Evolutionary conservation across 345 rosid species (phyloP), one percentile per base, ranked within the genome.

Genomic region (Syzygium aqueum): DNA sequence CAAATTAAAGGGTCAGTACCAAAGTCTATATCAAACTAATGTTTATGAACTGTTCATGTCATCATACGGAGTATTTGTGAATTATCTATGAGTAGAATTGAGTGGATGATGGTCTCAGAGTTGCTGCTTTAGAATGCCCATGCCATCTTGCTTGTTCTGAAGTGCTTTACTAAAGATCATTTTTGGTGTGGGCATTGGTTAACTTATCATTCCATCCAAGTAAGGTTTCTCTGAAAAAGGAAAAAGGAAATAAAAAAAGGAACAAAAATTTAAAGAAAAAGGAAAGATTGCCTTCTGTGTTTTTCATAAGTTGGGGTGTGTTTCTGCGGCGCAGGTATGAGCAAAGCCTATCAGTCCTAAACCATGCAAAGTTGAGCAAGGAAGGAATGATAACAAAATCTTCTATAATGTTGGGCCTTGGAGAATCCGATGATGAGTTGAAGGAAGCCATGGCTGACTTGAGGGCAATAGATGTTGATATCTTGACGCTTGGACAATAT

Each of bases 401-500:
- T 54, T 98, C 99, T 54, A 93, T 98, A 91, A 98, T 98, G 99
- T 90, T 98, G 89, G 99, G 99, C 87, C 98, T 98, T 23, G 99
- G 99, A 88, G 99, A 98, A 93, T 90, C 98, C 63, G 99, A 95
- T 84, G 94, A 94, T 13, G 99, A 96, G 91, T 54, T 98, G 91
- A 96, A 95, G 88, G 95, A 95, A 91, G 90, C 97, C 33, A 94
- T 98, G 95, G 95, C 94, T 89, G 98, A 98, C 92, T 88, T 98
- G 90, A 94, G 99, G 94, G 96, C 98, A 77, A 93, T 96, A 83
- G 94, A 92, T 87, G 99, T 98, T 85, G 98, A 96, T 87, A 98
- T 98, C 88, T 90, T 98, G 88, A 98, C 99, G 78, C 94, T 96
- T 73, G 99, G 99, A 53, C 99, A 98, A 88, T 98, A 96, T 92